phyloP scores from a whole-genome alignment of 208 protist species.

The Crithidia fasciculata region DNA sequence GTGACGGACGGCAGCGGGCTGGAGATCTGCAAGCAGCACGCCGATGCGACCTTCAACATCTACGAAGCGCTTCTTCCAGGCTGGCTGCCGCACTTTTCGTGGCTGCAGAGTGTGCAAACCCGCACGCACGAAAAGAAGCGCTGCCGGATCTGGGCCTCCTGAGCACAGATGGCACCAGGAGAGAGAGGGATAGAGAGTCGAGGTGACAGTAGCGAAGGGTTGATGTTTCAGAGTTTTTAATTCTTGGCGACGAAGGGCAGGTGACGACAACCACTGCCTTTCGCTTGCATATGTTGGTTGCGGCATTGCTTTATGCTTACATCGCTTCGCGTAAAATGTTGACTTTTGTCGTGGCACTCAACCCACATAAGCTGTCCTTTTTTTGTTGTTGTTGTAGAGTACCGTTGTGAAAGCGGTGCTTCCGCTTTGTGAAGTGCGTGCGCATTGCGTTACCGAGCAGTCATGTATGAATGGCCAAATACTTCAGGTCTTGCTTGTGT shows the following conservation, averaged over 20 bases:
- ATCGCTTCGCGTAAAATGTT: too few species aligned
- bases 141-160: constrained; percentile 44
- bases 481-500: too few species aligned
- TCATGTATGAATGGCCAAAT: too few species aligned
- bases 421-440: too few species aligned
- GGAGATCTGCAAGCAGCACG: constrained; percentile 22
- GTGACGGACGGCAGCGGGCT: constrained; percentile 24
- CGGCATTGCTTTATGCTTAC: too few species aligned
- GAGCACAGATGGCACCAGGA: neutral
- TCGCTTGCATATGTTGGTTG: too few species aligned
- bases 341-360: too few species aligned
- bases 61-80: constrained; percentile 47
- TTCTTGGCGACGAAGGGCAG: neutral
- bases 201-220: neutral
- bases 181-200: neutral
- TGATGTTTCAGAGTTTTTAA: neutral
- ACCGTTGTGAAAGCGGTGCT: too few species aligned
- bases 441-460: too few species aligned
- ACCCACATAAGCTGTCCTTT: too few species aligned
- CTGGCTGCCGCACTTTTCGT: constrained; percentile 44
- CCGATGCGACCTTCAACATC: constrained; percentile 33
- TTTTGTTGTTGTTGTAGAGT: too few species aligned
- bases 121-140: neutral
- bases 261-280: too few species aligned
- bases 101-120: constrained; percentile 35